Percentiles rank a stretch among this genome's conserved stretches.
phyloP scores from a whole-genome alignment of 306 rosid species.

The Elaeagnus macrophylla region DNA sequence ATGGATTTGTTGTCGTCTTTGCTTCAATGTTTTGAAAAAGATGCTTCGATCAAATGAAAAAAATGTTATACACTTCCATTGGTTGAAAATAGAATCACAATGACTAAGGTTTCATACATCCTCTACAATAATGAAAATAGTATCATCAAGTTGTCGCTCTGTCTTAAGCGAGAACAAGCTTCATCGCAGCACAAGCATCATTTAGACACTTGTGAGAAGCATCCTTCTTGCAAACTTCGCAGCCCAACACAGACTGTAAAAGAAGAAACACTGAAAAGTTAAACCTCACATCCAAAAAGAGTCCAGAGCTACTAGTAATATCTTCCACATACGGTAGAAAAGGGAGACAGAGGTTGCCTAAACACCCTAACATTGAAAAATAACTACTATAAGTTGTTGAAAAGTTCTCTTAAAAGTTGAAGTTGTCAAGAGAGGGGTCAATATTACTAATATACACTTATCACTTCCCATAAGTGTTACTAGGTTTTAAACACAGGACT shows the following conservation, averaged over 20 bases:
- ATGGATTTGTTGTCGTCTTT: conserved; percentile 12
- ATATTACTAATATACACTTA: no score
- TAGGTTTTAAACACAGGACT: no score
- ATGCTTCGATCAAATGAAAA: conserved; percentile 4
- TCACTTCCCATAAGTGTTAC: no score
- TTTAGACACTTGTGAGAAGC: conserved; percentile 78
- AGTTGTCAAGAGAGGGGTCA: no score
- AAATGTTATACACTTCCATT: conserved; percentile 7
- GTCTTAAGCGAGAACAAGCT: conserved; percentile 76
- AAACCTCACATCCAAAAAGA: background rate
- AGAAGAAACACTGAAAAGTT: conserved; percentile 5
- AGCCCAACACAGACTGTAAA: conserved; percentile 58
- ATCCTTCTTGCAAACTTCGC: conserved; percentile 49
- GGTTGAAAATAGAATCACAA: background rate
- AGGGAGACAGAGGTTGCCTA: no score
- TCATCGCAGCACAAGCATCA: conserved; percentile 88
- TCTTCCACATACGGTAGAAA: no score
- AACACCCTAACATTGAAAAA: no score
- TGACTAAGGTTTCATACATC: conserved; percentile 37
- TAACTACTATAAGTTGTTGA: no score
- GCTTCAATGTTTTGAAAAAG: conserved; percentile 20
- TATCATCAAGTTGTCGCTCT: conserved; percentile 37
- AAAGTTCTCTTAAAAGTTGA: no score
- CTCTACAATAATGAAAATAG: conserved; percentile 30
- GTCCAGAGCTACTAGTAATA: background rate